Base-by-base conservation (phyloP, 345 rosid genomes). In the Populus alba region DNA sequence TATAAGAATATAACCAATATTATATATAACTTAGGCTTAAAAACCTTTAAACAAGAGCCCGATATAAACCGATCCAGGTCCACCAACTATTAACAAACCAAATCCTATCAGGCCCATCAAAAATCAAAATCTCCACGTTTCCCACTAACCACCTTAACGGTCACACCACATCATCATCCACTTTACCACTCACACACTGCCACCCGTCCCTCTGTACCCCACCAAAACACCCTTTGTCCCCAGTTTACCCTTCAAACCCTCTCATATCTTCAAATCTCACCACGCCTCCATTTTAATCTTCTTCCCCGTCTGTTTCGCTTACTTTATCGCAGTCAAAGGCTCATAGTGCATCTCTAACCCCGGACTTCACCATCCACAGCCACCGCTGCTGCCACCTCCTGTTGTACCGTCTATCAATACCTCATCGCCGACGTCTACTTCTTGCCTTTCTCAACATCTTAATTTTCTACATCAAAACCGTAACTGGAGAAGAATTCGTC, bases 361-460 rank as follows among this genome's bases (percentile, higher is more conserved):
- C 0, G 7, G 55, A 49, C 55, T 49, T 16, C 55, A 17, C 20
- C 22, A 49, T 15, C 55, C 55, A 49, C 22, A 1, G 17, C 55
- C 55, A 49, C 55, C 5, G 5, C 53, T 4, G 20, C 18, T 18
- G 0, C 53, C 53, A 16, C 53, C 55, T 16, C 55, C 55, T 20
- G 20, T 16, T 16, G 55, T 7, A 17, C 22, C 55, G 83, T 90
- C 65, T 94, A 92, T 72, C 95, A 87, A 79, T 96, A 91, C 85
- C 92, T 91, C 83, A 83, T 91, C 25, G 66, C 93, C 23, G 92
- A 90, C 63, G 96, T 97, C 41, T 88, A 83, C 74, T 88, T 94
- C 62, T 79, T 90, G 17, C 90, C 88, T 67, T 73, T 18, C 29
- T 85, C 96, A 8, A 91, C 87, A 81, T 81, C 97, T 35, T 27